Evolutionary conservation across 2,329 filamentous ascomycete genomes (phyloP).

Genomic region (Cladophialophora immunda): DNA sequence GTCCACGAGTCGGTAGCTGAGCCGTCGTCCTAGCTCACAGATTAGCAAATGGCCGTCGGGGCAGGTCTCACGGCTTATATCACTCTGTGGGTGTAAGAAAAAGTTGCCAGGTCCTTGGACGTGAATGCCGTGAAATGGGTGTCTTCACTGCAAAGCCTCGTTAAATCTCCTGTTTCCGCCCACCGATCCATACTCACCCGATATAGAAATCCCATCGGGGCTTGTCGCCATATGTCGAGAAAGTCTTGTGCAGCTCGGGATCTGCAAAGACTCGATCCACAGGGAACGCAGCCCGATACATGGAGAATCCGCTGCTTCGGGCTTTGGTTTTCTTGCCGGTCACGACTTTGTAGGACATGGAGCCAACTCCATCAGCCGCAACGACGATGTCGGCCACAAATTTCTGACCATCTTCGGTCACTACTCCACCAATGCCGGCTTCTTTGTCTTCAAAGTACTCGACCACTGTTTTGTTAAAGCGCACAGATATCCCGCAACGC

Average conservation of each 20-base stretch:
- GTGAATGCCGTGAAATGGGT: not conserved
- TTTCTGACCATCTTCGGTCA: slow-evolving; percentile 7
- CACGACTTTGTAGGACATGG: slow-evolving; percentile 18
- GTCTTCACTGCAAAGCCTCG: slow-evolving; percentile 7
- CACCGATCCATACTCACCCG: not conserved
- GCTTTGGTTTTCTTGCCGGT: slow-evolving; percentile 43
- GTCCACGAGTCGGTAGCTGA: slow-evolving; percentile 57
- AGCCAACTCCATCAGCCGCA: slow-evolving; percentile 29
- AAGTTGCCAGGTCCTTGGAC: not conserved
- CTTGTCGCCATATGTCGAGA: not conserved
- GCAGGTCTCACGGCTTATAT: too few species aligned
- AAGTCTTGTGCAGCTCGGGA: not conserved
- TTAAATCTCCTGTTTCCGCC: not conserved
- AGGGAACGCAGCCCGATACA: slow-evolving; percentile 43
- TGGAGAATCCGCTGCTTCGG: slow-evolving; percentile 42
- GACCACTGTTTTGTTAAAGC: not conserved
- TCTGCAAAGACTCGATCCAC: not conserved
- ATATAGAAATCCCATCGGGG: not conserved
- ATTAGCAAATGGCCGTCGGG: too few species aligned
- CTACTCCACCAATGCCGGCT: not conserved
- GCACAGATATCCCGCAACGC: not conserved
- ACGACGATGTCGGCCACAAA: slow-evolving; percentile 24
- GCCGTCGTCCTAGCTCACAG: slow-evolving; percentile 50
- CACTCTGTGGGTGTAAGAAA: too few species aligned
- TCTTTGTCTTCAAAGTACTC: not conserved